Base-by-base conservation (phyloP, 331 rosid genomes). In the Spiraea crenata region DNA sequence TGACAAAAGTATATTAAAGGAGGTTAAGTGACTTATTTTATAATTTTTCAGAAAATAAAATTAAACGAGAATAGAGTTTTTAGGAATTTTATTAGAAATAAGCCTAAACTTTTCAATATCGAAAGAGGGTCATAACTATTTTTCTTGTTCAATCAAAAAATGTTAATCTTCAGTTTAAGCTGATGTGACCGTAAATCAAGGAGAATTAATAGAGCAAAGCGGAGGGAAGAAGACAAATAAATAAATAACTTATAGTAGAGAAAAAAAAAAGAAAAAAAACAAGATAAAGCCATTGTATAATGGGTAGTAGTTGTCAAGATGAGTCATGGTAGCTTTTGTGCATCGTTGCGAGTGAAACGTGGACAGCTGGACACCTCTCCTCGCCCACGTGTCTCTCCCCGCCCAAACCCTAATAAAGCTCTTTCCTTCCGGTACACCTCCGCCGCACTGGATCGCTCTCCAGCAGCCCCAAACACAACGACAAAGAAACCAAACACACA, bases 271-370 rank as follows among this genome's bases (percentile, higher is more conserved):
- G n/a, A n/a, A n/a, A n/a, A n/a, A n/a, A 6, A 73, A 63, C 11
- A 37, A 19, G 16, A 58, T 49, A 39, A 63, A 20, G 25, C 5
- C 38, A 25, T 25, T 25, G 31, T 25, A 16, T 8, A 31, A 45
- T 4, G 3, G 2, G 71, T 80, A 77, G 77, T 79, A 5, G 89
- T 47, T 86, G 87, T 85, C 79, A 65, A 58, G 78, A 81, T 83
- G 96, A 90, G 88, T 90, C 96, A 87, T 78, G 66, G 52, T 38
- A 72, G 46, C 58, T 25, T 61, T 46, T 35, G 84, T 35, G 84
- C 85, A 57, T 67, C 55, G 85, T 85, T 88, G 69, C 69, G 66
- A 86, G 78, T 84, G 59, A 78, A 66, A 78, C 76, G 70, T 56
- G 79, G 88, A 77, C 95, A 88, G 86, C 89, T 88, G 85, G 84